A percentile compares a stretch with the other conserved stretches of the same genome.
These are phyloP conservation scores for Ganoderma lucidum DNA, from an alignment of 1,284 basidiomycete genomes.

Conservation along the genomic window DNA sequence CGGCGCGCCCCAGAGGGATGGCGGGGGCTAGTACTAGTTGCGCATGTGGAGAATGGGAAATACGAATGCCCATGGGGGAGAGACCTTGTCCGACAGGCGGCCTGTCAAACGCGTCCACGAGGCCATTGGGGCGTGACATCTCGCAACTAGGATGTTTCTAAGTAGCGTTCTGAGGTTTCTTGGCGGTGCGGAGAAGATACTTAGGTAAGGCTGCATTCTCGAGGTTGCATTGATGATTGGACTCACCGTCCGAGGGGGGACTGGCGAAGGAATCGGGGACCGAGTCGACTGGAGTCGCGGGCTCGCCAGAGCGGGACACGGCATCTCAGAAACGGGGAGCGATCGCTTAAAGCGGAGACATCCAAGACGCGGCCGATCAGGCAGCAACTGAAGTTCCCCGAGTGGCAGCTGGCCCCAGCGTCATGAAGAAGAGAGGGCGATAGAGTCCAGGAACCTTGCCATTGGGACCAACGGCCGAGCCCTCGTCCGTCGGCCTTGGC, in stretches of 20 bases:
- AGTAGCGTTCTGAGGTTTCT: neutral
- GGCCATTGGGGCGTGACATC: neutral
- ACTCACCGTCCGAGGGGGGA: neutral
- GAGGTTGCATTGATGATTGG: neutral
- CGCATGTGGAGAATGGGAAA: neutral
- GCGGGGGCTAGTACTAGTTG: neutral
- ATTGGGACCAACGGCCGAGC: neutral
- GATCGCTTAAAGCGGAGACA: slow-evolving; percentile 1
- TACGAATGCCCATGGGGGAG: neutral
- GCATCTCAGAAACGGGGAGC: neutral
- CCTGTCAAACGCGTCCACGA: slow-evolving; percentile 3
- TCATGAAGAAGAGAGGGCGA: neutral
- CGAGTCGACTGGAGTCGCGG: neutral
- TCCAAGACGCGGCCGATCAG: neutral
- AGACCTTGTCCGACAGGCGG: neutral
- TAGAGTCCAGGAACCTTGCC: neutral
- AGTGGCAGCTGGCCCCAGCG: neutral
- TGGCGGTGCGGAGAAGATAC: neutral
- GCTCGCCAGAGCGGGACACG: neutral
- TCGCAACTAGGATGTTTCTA: neutral
- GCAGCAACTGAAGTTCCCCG: neutral
- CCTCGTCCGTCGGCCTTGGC: neutral
- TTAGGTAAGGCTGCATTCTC: neutral
- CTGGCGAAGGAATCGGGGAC: neutral
- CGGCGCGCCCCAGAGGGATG: neutral